These are phyloP conservation scores for Alternaria tenuissima DNA, from an alignment of 2,329 filamentous ascomycete species.

Conservation along the genomic window DNA sequence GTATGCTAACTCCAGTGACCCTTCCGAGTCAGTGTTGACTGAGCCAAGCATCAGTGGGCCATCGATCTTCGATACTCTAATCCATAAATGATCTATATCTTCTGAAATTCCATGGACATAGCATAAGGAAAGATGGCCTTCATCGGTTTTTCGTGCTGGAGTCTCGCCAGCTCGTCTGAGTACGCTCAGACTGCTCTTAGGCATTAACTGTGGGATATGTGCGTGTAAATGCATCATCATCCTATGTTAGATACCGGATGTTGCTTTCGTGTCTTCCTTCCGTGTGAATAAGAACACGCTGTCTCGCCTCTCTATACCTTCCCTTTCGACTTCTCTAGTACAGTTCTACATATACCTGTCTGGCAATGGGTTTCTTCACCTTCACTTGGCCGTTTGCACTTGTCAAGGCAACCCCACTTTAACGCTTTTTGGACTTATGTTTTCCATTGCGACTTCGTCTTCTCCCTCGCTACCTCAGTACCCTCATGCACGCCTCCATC, in stretches of 20 bases:
- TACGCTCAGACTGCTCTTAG: background rate
- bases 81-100: background rate
- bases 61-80: background rate
- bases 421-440: background rate
- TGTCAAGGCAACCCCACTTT: background rate
- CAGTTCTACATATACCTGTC: background rate
- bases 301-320: background rate
- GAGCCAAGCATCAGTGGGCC: background rate
- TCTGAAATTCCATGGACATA: background rate
- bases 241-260: background rate
- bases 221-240: background rate
- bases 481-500: background rate
- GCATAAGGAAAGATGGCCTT: background rate
- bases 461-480: background rate
- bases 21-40: background rate
- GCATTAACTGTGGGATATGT: background rate
- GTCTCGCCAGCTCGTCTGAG: background rate
- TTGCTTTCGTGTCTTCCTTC: background rate
- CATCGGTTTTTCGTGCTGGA: background rate
- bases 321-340: background rate
- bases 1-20: background rate
- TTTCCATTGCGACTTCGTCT: background rate
- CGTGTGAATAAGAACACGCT: background rate
- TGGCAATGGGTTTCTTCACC: background rate
- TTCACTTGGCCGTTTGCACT: slow-evolving; percentile 1